Evolutionary conservation across 495 filamentous ascomycete species (phyloP), one percentile per base, ranked within the genome.

Genomic region (Cercophora samala): DNA sequence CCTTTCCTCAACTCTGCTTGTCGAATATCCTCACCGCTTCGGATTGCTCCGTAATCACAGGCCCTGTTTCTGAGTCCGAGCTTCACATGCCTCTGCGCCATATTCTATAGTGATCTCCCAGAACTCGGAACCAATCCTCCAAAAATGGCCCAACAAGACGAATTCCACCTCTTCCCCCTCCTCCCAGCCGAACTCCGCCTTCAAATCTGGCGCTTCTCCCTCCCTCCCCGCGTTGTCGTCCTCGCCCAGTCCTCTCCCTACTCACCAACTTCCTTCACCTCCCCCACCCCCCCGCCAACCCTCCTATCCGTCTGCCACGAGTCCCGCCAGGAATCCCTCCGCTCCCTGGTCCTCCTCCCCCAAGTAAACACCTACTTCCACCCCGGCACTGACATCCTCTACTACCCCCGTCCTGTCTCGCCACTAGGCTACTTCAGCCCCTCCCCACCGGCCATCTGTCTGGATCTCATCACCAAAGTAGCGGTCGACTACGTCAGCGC

Each of bases 171-270:
- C 65, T 86, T 84, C 71, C 58, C 69, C 22, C 29, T 64, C 17
- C 75, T 85, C 13, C 81, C 84, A 29, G 58, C 77, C 37, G 83
- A 85, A 75, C 77, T 84, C 42, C 82, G 84, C 60, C 76, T 83
- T 60, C 71, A 82, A 51, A 82, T 86, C 69, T 86, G 81, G 81
- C 69, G 71, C 63, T 71, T 76, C 13, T 72, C 75, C 62, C 80
- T 76, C 63, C 66, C 74, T 19, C 69, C 76, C 4, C 79, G 82
- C 64, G 76, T 79, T 26, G 78, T 84, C 65, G 68, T 79, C 37
- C 72, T 85, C 52, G 68, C 69, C 55, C 74, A 77, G 15, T 70
- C 75, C 6, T 76, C 82, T 13, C 67, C 68, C 22, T 78, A 78
- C 4, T 82, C 83, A 1, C 60, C 73, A 51, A 64, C 29, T 4